phyloP scores from a whole-genome alignment of 768 basidiomycete species.

The Agaricus subrufescens region DNA sequence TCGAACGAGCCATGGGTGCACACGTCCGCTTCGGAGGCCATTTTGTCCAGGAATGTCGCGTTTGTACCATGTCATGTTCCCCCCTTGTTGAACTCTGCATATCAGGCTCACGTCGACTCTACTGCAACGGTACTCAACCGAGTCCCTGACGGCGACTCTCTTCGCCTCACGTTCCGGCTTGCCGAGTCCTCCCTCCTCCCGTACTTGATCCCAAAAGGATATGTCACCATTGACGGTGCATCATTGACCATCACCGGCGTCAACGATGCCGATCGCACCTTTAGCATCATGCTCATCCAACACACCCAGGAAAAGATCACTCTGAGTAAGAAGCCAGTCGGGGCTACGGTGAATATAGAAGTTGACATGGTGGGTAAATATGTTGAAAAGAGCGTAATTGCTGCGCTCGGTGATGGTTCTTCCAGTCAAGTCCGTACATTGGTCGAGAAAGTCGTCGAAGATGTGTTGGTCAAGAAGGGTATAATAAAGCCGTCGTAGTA shows the following conservation, averaged over 20 bases:
- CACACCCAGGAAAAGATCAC: slow-evolving; percentile 91
- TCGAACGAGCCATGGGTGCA: slow-evolving; percentile 92
- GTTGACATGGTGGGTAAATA: slow-evolving; percentile 95
- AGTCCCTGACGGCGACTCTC: slow-evolving; percentile 78
- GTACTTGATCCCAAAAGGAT: slow-evolving; percentile 92
- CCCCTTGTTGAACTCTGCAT: not conserved
- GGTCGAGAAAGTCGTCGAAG: slow-evolving; percentile 57
- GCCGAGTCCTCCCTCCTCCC: slow-evolving; percentile 65
- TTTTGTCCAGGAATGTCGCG: slow-evolving; percentile 79
- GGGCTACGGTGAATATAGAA: slow-evolving; percentile 89
- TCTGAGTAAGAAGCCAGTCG: slow-evolving; percentile 66
- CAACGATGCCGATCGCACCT: slow-evolving; percentile 52
- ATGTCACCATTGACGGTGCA: slow-evolving; percentile 89
- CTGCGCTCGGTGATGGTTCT: slow-evolving; percentile 54
- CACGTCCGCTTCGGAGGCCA: slow-evolving; percentile 94
- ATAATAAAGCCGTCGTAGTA: slow-evolving; percentile 15
- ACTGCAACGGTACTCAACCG: slow-evolving; percentile 73
- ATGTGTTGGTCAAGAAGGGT: slow-evolving; percentile 45
- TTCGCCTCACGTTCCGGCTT: slow-evolving; percentile 79
- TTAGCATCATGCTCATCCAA: slow-evolving; percentile 92
- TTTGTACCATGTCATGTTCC: not conserved
- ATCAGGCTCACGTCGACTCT: slow-evolving; percentile 88
- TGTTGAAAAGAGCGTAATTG: slow-evolving; percentile 76
- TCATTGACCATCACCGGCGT: slow-evolving; percentile 89
- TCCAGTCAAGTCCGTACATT: slow-evolving; percentile 38